Conservation (phyloP, 371 early-diverging fungal genomes). For the Syncephalis plumigaleata region DNA sequence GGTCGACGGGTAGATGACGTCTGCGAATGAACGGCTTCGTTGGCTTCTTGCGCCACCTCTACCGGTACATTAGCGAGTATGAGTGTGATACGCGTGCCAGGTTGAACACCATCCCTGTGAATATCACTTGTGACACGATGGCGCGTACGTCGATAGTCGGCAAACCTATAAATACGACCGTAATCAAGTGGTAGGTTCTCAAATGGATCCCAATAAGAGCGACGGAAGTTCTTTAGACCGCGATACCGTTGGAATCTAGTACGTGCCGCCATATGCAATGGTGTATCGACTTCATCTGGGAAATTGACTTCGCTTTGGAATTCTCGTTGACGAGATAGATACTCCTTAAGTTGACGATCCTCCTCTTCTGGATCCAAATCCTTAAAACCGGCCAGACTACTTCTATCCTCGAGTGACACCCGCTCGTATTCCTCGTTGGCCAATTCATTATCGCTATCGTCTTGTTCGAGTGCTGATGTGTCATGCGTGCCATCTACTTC, state of each 20-base stretch:
- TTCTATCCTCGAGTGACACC: constrained; percentile 15
- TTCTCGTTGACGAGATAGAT: constrained; percentile 45
- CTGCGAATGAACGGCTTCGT: constrained; percentile 24
- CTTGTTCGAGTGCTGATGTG: constrained; percentile 12
- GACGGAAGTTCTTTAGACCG: constrained; percentile 81
- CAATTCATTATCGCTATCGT: constrained; percentile 9
- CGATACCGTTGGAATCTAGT: constrained; percentile 82
- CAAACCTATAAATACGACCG: constrained; percentile 85
- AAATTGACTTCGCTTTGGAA: constrained; percentile 64
- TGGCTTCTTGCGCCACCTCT: constrained; percentile 27
- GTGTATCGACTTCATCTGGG: constrained; percentile 94
- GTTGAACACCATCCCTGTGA: constrained; percentile 23
- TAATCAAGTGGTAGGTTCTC: constrained; percentile 93
- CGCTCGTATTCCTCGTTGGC: constrained; percentile 13
- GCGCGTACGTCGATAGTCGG: constrained; percentile 64
- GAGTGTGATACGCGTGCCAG: constrained; percentile 45
- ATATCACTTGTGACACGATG: constrained; percentile 43
- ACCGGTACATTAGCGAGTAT: constrained; percentile 49
- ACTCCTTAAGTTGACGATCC: constrained; percentile 26
- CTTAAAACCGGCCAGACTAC: constrained; percentile 19
- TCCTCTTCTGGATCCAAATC: constrained; percentile 22
- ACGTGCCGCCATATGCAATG: constrained; percentile 64
- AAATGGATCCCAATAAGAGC: constrained; percentile 94
- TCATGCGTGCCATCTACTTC: constrained; percentile 2
- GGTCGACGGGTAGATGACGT: constrained; percentile 18